Base-by-base conservation (phyloP, 1,139 yeast species). In the Saccharomyces hybrid region DNA sequence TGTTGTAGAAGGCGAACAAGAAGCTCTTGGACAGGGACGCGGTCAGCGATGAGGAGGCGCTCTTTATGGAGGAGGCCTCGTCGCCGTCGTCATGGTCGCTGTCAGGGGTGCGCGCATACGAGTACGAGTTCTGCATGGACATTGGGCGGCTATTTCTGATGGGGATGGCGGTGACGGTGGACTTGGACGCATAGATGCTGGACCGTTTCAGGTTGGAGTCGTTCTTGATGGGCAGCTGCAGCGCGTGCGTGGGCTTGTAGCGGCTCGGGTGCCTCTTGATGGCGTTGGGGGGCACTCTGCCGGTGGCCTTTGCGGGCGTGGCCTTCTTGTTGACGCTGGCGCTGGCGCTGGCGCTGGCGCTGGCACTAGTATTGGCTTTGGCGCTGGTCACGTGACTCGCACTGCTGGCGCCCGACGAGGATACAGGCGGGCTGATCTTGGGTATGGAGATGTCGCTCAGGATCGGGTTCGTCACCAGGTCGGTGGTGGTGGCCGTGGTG, bases 1-100 rank as follows among this genome's bases (percentile, higher is more conserved):
- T 66, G 66, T 72, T 57, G 68, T 78, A 53, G 73, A 79, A 77
- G 0, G 82, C 79, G 42, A 76, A 75, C 3, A 79, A 62, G 26
- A 80, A 75, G 25, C 71, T 72, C 54, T 68, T 71, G 0, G 76
- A 73, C 46, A 73, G 62, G 0, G 76, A 73, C 0, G 76, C 70
- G 2, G 76, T 73, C 57, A 73, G 55, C 0, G 76, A 73, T 0
- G 76, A 73, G 0, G 74, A 67, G 41, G 63, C 61, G 51, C 71
- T 68, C 47, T 60, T 61, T 13, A 62, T 55, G 0, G 71, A 68
- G 0, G 55, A 50, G 25, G 25, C 25, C 5, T 23, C 25, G 25
- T 23, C 25, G 5, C 25, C 25, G 25, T 38, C 51, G 23, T 34
- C 31, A n/a, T 48, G 51, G n/a, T 51, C 52, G 16, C 31, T 49